Evolutionary conservation across 2,329 filamentous ascomycete species (phyloP), one percentile per base, ranked within the genome.

Genomic region (Aspergillus intermedius): DNA sequence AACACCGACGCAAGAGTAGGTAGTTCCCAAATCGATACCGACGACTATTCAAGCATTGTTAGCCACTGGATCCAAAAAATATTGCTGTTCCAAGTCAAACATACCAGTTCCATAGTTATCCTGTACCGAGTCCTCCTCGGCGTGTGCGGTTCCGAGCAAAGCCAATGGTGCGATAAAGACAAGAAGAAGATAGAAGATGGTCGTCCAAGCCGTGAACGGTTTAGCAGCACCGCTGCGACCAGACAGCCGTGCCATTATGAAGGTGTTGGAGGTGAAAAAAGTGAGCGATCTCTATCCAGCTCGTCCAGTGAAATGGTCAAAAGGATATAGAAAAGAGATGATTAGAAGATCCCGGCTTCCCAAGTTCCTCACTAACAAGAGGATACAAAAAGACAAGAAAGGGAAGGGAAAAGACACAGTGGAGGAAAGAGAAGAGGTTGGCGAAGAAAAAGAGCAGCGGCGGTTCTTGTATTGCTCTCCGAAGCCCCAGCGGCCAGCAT

Each of bases 1-100:
- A 70, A 95, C 88, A 86, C 88, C 90, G 64, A 95, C 89, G 75
- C 90, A 95, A 65, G 79, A 82, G 71, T 82, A 82, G 58, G 90
- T 95, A 46, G 90, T 95, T 75, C 90, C 90, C 68, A 95, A 74
- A 84, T 95, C 89, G 75, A 95, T 95, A 83, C 90, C 90, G 65
- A 95, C 91, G 62, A 95, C 37, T 40, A 21, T 40, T 10, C 17
- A 10, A 40, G 43, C 12, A 30, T 4, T 6, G 5, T 56, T 41
- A 56, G 58, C 45, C 51, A 54, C 13, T 17, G 5, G 3, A 43
- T 17, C 13, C 12, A 10, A 12, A 21, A 10, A 13, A 25, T 5
- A 25, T 17, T 25, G 1, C 10, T 13, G 6, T 25, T 19, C 3
- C 12, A n/a, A 19, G 39, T 19, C 30, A 50, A 19, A 54, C 70